Base-by-base conservation (phyloP, 345 rosid species). In the Stellera chamaejasme region DNA sequence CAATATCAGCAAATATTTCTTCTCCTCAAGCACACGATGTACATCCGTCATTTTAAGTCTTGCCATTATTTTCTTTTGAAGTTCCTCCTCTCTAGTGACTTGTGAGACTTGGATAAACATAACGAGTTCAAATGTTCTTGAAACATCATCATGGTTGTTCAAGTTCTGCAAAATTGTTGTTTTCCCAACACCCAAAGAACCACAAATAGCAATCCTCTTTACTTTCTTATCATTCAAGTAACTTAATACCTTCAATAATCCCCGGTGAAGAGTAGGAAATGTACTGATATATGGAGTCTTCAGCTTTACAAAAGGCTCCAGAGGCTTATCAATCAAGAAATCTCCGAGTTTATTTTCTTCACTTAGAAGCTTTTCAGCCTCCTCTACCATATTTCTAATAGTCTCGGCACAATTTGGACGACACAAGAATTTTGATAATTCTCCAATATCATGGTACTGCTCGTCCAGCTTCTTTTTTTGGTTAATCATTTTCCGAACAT, bases 111-210 rank as follows among this genome's bases (percentile, higher is more conserved):
- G 43, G 25, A 56, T 36, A n/a, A 10, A 56, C 5, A 56, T 56
- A 10, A 56, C 59, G 10, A 56, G 5, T 5, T 56, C 49, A 56
- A 56, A 56, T 27, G 44, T 11, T 16, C 10, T 42, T 16, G 59
- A 47, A 13, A 56, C 43, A 9, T 43, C 27, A 42, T 43, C 28
- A 36, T 56, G 28, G 59, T 56, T 36, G 14, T 56, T 56, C 59
- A 56, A 56, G 59, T 43, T 56, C 49, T 56, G 59, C 59, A 56
- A 6, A 19, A 56, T 15, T 15, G 59, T 41, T 43, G 59, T 56
- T 56, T 56, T 56, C 48, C 59, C 59, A 23, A 36, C 23, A 23
- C 59, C 59, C 27, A 56, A 6, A 47, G 23, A 10, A 6, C 59
- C 59, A 2, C 32, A 11, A 9, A 56, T 11, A 7, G n/a, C 59